Base-by-base conservation (phyloP, 1,139 yeast genomes). In the Lodderomyces margitis region DNA sequence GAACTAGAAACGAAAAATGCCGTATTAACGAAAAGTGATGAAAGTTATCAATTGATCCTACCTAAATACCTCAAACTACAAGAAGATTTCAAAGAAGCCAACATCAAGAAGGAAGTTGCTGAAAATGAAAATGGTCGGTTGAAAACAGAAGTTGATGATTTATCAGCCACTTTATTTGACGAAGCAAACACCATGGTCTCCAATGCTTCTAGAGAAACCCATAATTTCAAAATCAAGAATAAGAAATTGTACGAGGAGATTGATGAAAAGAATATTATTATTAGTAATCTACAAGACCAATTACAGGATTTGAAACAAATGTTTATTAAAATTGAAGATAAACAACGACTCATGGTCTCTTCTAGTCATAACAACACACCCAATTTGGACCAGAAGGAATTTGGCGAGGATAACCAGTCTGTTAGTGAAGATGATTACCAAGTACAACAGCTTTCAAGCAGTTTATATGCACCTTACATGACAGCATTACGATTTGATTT, bases 131-230 rank as follows among this genome's bases (percentile, higher is more conserved):
- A 78, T 38, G 67, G 70, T 38, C 74, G 76, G 47, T 61, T 87
- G 37, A 75, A 81, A 45, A 76, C 71, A 15, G 95, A 87, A 57
- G 84, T 87, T 21, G 92, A 85, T 57, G 95, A 87, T 36, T 66
- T 87, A 41, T 78, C 88, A 1, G 87, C 82, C 2, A 79, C 88
- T 2, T 63, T 87, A 34, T 87, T 87, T 58, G 83, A 79, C 52
- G 92, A 86, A 56, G 95, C 95, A 16, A 86, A 86, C 56, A 73
- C 74, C 38, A 85, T 84, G 86, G 95, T 87, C 11, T 78, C 80
- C 45, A 77, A 78, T 50, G 94, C 92, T 1, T 76, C 83, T 44
- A 66, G 75, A 50, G 84, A 79, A 50, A 72, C 80, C 10, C 70
- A 76, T 52, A 76, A 72, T 40, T 68, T 69, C 47, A 78, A 78